phyloP scores from a whole-genome alignment of 1,284 basidiomycete genomes.

The Megacollybia platyphylla region DNA sequence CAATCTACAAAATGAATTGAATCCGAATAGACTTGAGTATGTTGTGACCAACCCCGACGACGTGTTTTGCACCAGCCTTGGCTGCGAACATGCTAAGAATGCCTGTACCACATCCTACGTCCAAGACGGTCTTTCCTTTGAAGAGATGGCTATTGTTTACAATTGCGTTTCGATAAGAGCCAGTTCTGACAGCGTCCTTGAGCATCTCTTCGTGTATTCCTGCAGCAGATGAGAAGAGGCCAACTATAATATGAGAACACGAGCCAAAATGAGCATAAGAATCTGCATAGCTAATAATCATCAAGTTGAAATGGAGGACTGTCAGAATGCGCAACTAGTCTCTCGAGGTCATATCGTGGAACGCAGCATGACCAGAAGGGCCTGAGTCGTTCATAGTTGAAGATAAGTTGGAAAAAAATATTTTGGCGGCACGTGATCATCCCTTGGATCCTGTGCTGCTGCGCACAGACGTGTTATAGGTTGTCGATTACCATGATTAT shows the following conservation, averaged over 20 bases:
- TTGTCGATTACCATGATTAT: too few species aligned
- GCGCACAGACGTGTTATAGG: too few species aligned
- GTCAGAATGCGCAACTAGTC: slow-evolving; percentile 60
- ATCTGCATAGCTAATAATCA: slow-evolving; percentile 59
- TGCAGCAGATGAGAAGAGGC: slow-evolving; percentile 14
- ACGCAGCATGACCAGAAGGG: slow-evolving; percentile 10
- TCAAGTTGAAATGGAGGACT: slow-evolving; percentile 15
- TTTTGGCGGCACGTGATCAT: not conserved
- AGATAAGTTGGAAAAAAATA: not conserved
- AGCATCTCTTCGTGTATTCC: slow-evolving; percentile 99
- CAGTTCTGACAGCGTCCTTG: slow-evolving; percentile 93
- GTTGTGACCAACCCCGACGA: slow-evolving; percentile 67
- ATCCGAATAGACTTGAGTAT: slow-evolving; percentile 1
- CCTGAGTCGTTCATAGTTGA: slow-evolving; percentile 3
- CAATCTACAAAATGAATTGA: slow-evolving; percentile 50
- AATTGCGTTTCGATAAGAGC: slow-evolving; percentile 92
- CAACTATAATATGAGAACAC: slow-evolving; percentile 12
- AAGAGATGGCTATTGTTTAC: slow-evolving; percentile 93
- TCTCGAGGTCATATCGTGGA: slow-evolving; percentile 56
- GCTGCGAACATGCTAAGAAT: slow-evolving; percentile 99
- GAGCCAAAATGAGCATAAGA: slow-evolving; percentile 92
- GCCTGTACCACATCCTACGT: slow-evolving; percentile 98
- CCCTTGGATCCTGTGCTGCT: too few species aligned
- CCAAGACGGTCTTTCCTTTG: slow-evolving; percentile 92
- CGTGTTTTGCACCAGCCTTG: slow-evolving; percentile 92